Evolutionary conservation across 768 basidiomycete genomes (phyloP).

Genomic region (Suillus occidentalis): DNA sequence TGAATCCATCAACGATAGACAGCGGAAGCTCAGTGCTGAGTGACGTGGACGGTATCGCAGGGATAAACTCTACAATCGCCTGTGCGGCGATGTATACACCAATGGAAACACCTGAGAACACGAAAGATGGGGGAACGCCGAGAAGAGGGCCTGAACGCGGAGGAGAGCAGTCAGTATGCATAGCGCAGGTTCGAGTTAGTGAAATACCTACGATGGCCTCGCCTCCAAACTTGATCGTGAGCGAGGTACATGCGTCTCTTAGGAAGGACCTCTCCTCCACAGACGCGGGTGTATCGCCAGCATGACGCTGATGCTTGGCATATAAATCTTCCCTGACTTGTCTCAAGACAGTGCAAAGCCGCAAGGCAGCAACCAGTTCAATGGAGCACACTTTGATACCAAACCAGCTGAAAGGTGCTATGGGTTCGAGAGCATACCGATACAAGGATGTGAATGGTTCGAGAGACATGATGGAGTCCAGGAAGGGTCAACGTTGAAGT

Average conservation of each 20-base stretch:
- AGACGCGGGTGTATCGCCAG: slow-evolving; percentile 32
- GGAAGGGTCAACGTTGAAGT: neutral
- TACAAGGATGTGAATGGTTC: slow-evolving; percentile 49
- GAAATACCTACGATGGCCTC: slow-evolving; percentile 65
- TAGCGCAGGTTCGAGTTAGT: neutral
- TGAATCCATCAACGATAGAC: slow-evolving; percentile 73
- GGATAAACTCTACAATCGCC: slow-evolving; percentile 60
- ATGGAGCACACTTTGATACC: slow-evolving; percentile 59
- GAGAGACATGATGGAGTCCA: slow-evolving; percentile 30
- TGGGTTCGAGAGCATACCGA: slow-evolving; percentile 52
- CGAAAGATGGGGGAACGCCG: slow-evolving; percentile 72
- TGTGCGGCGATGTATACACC: slow-evolving; percentile 62
- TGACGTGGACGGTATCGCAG: slow-evolving; percentile 50
- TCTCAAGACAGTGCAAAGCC: slow-evolving; percentile 67
- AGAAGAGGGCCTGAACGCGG: slow-evolving; percentile 54
- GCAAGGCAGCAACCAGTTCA: slow-evolving; percentile 67
- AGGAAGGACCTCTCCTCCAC: slow-evolving; percentile 57
- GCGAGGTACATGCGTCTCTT: slow-evolving; percentile 55
- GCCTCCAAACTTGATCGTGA: slow-evolving; percentile 75
- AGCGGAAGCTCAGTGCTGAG: slow-evolving; percentile 68
- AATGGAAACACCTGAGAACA: slow-evolving; percentile 66
- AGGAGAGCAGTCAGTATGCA: neutral
- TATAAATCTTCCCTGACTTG: slow-evolving; percentile 58
- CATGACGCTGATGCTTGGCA: slow-evolving; percentile 40
- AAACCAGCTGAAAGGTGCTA: slow-evolving; percentile 70